A percentile compares a stretch with the other conserved stretches of the same genome.
phyloP scores from a whole-genome alignment of 225 moss, liverwort and hornwort genomes.

The Takakia lepidozioides region DNA sequence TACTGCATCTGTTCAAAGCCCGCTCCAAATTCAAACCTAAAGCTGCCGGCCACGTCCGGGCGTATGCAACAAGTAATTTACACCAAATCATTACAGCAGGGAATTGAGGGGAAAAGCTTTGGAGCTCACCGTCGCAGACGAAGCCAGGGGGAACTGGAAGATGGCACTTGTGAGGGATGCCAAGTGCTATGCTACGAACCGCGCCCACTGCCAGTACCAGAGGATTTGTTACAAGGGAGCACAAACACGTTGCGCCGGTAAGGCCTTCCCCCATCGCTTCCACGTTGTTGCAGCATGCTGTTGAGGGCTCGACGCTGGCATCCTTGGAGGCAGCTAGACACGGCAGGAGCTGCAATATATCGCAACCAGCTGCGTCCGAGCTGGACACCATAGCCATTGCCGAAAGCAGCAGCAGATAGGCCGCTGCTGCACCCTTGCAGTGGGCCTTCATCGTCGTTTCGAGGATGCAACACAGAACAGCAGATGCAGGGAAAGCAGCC shows the following conservation, averaged over 20 bases:
- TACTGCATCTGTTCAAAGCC: no score
- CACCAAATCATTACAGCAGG: no score
- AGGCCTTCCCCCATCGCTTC: slow-evolving; percentile 22
- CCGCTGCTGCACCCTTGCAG: background rate
- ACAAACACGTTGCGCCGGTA: slow-evolving; percentile 17
- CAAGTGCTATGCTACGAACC: slow-evolving; percentile 18
- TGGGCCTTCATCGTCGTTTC: slow-evolving; percentile 15
- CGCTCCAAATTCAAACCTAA: no score
- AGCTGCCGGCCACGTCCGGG: no score
- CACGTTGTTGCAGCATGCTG: slow-evolving; percentile 23
- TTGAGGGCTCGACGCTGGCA: slow-evolving; percentile 12
- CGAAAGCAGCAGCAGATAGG: slow-evolving; percentile 15
- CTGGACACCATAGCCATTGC: slow-evolving; percentile 9
- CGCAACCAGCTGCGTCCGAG: slow-evolving; percentile 7
- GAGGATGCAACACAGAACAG: no score
- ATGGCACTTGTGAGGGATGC: slow-evolving; percentile 32
- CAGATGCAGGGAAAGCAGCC: no score
- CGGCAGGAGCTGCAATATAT: slow-evolving; percentile 7
- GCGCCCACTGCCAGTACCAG: slow-evolving; percentile 20
- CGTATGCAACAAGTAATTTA: no score
- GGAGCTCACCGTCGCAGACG: slow-evolving; percentile 27
- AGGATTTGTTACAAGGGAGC: slow-evolving; percentile 12
- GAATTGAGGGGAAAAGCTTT: no score
- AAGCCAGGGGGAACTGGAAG: slow-evolving; percentile 28
- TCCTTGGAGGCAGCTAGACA: slow-evolving; percentile 31